Conservation (phyloP, 768 basidiomycete genomes). For the Tricholoma saponaceum region DNA sequence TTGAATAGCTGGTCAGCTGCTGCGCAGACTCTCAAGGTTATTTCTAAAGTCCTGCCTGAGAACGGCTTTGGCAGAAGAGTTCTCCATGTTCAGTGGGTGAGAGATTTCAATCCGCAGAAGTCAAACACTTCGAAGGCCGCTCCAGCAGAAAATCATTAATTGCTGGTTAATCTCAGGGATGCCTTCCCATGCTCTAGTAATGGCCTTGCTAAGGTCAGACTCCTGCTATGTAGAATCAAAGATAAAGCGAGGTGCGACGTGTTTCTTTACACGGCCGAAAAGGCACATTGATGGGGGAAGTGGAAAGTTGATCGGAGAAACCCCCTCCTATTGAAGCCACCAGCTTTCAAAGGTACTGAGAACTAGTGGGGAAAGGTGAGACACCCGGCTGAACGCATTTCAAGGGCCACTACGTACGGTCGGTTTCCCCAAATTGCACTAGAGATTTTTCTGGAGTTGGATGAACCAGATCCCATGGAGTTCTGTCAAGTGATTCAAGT, state of each 20-base stretch:
- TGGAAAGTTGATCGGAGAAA: neutral
- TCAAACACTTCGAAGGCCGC: neutral
- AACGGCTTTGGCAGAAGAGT: neutral
- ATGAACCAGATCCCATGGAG: neutral
- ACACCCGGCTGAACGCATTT: neutral
- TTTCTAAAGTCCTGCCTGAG: neutral
- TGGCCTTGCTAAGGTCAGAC: neutral
- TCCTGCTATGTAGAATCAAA: neutral
- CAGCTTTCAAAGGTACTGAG: neutral
- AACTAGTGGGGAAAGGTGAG: neutral
- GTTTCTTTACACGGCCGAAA: neutral
- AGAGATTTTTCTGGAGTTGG: neutral
- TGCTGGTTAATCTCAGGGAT: neutral
- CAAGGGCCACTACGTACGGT: neutral
- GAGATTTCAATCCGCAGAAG: neutral
- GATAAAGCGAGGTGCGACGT: neutral
- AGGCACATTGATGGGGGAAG: neutral
- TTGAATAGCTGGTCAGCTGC: neutral
- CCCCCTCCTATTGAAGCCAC: neutral
- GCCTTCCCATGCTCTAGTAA: neutral
- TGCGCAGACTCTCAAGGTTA: neutral
- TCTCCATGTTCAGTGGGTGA: neutral
- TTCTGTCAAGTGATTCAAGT: neutral
- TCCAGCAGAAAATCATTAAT: neutral
- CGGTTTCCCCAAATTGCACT: neutral